Conservation (phyloP, 768 basidiomycete genomes). For the Coprinellus micaceus region DNA sequence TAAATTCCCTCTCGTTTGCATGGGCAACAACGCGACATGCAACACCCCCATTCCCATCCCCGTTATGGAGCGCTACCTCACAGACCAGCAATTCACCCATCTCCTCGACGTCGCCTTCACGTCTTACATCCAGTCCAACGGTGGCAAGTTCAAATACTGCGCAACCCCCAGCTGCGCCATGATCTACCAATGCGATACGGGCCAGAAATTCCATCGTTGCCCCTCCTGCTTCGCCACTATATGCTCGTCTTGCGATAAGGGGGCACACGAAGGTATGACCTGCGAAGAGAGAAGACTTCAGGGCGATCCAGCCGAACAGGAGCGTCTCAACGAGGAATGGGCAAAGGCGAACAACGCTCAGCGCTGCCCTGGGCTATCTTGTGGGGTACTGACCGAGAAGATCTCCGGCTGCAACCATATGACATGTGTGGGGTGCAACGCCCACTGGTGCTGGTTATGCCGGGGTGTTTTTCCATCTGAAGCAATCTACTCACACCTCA, state of each 20-base stretch:
- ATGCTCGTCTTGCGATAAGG: conserved; percentile 47
- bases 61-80: conserved; percentile 48
- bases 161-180: conserved; percentile 77
- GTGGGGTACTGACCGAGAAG: conserved; percentile 45
- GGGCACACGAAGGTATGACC: conserved; percentile 48
- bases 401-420: conserved; percentile 56
- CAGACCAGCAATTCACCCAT: conserved; percentile 44
- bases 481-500: too few relatives aligned
- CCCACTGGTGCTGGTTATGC: conserved; percentile 27
- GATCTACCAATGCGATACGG: conserved; percentile 56
- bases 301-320: conserved; percentile 37
- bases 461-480: not conserved
- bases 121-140: conserved; percentile 50
- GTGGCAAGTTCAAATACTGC: conserved; percentile 61
- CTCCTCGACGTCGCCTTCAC: conserved; percentile 54
- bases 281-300: conserved; percentile 38
- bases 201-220: conserved; percentile 49
- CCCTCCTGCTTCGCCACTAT: conserved; percentile 59
- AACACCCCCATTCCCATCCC: conserved; percentile 49
- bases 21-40: conserved; percentile 58
- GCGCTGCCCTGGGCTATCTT: conserved; percentile 49
- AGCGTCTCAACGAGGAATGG: conserved; percentile 39
- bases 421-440: conserved; percentile 41
- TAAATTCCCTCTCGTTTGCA: conserved; percentile 60
- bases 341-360: conserved; percentile 36